Evolutionary conservation across 345 rosid genomes (phyloP).

Genomic region (Triadica sebifera): DNA sequence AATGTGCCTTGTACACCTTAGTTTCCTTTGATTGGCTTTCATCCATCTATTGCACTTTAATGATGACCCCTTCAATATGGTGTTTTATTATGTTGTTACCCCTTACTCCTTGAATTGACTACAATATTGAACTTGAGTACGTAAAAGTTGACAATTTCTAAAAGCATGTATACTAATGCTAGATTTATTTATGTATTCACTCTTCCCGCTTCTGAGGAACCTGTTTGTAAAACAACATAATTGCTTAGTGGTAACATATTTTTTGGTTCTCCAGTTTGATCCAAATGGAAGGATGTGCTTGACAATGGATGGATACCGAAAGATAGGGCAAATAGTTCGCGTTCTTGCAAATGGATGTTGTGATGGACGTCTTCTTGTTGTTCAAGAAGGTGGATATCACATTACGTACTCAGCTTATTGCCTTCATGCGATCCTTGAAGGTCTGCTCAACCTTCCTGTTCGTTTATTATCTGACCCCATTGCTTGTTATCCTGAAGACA

Average conservation of each 20-base stretch:
- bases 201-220: background rate
- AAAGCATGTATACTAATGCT: background rate
- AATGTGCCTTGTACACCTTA: background rate
- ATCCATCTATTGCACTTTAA: background rate
- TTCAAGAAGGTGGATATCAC: constrained; percentile 93
- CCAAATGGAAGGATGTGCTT: constrained; percentile 89
- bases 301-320: constrained; percentile 78
- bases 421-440: constrained; percentile 84
- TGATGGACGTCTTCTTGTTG: constrained; percentile 65
- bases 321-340: constrained; percentile 52
- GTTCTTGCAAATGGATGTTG: constrained; percentile 48
- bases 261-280: constrained; percentile 56
- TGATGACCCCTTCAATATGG: background rate
- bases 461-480: constrained; percentile 58
- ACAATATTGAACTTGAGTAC: background rate
- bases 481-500: constrained; percentile 76
- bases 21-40: background rate
- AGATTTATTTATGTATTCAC: background rate
- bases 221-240: background rate
- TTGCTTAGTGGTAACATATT: constrained; percentile 10
- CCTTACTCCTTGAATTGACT: background rate
- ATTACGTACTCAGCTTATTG: constrained; percentile 88
- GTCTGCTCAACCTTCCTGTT: constrained; percentile 57
- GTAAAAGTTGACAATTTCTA: background rate
- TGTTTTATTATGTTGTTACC: background rate